Percentiles rank a stretch among this genome's conserved stretches.
Evolutionary conservation across 1,284 basidiomycete genomes (phyloP).

Genomic region (Sphaerobolus stellatus): DNA sequence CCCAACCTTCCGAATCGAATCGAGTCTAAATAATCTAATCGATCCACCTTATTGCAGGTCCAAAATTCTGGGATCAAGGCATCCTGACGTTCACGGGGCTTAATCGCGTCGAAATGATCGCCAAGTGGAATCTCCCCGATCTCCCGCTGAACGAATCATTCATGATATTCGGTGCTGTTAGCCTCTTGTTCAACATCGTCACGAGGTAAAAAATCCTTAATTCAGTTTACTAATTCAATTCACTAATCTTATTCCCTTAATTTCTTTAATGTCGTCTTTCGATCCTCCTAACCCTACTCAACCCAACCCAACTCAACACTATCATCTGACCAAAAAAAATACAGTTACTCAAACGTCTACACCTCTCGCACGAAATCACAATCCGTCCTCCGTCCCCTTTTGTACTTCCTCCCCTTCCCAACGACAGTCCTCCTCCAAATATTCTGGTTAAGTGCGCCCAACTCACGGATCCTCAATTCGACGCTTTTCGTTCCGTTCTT

Average conservation of each 20-base stretch:
- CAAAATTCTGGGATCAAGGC: conserved; percentile 82
- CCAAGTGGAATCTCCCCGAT: conserved; percentile 54
- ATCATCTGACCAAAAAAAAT: no score
- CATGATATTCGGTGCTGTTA: conserved; percentile 80
- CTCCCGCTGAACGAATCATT: conserved; percentile 84
- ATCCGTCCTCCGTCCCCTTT: conserved; percentile 55
- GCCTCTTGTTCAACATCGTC: conserved; percentile 79
- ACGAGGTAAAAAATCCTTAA: conserved; percentile 47
- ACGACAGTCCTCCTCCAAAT: conserved; percentile 70
- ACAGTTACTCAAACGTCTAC: conserved; percentile 77
- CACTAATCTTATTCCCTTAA: conserved; percentile 1
- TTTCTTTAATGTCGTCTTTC: no score
- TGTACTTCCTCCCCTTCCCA: conserved; percentile 80
- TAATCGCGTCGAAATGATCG: conserved; percentile 50
- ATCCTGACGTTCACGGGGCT: conserved; percentile 64
- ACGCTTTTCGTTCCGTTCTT: conserved; percentile 84
- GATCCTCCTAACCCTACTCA: no score
- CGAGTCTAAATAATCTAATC: no score
- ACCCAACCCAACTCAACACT: no score
- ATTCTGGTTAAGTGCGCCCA: conserved; percentile 75
- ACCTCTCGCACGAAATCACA: conserved; percentile 46
- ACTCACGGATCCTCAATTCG: conserved; percentile 52
- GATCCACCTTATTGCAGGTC: no score
- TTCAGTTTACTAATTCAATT: conserved; percentile 1
- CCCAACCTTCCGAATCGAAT: background rate